These are phyloP conservation scores for Anastatica hierochuntica DNA, from an alignment of 345 rosid genomes.

Conservation along the genomic window DNA sequence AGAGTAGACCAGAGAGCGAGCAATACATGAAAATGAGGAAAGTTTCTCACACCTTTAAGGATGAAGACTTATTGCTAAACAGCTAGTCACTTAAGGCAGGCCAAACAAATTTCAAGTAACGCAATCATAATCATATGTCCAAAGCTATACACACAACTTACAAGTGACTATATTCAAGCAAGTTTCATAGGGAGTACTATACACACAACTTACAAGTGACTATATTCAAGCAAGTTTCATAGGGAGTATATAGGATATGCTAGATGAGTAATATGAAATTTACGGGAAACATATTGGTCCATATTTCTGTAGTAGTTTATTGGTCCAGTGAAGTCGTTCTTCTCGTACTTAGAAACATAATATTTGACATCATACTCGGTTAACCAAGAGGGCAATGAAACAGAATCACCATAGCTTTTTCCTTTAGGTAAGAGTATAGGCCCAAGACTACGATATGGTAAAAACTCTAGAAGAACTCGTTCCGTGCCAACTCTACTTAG, in stretches of 20 bases:
- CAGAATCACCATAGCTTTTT: slow-evolving; percentile 33
- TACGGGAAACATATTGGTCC: slow-evolving; percentile 33
- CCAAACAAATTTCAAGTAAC: not conserved
- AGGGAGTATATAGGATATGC: too few relatives aligned
- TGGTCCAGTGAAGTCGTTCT: slow-evolving; percentile 68
- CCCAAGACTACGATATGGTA: slow-evolving; percentile 38
- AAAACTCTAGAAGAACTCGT: slow-evolving; percentile 35
- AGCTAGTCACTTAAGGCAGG: not conserved
- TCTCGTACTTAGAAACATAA: slow-evolving; percentile 39
- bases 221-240: too few relatives aligned
- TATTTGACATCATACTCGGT: slow-evolving; percentile 44
- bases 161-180: too few relatives aligned
- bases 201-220: too few relatives aligned
- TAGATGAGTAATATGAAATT: not conserved
- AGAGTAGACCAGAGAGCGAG: not conserved
- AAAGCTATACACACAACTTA: slow-evolving; percentile 3
- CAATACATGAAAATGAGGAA: not conserved
- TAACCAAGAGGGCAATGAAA: slow-evolving; percentile 58
- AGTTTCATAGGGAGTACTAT: too few relatives aligned
- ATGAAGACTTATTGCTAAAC: not conserved
- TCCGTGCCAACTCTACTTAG: slow-evolving; percentile 34
- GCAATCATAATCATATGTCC: not conserved
- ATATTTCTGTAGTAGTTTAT: slow-evolving; percentile 68
- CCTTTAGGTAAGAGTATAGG: slow-evolving; percentile 52
- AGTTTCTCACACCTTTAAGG: too few relatives aligned